Base-by-base conservation (phyloP, 805 yeast genomes). In the Candida maris region DNA sequence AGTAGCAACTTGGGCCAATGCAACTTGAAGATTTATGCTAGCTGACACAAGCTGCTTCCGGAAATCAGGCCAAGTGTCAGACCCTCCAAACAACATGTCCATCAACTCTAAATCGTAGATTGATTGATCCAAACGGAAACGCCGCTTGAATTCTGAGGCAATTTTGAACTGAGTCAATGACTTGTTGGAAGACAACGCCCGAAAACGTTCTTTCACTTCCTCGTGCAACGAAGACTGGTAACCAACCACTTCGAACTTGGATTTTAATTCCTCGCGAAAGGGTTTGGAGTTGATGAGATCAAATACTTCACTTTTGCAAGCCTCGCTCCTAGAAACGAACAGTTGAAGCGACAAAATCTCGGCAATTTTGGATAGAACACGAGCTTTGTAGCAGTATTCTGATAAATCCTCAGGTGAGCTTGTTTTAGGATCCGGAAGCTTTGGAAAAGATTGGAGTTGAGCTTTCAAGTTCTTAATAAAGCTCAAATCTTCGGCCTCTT, bases 271-370 rank as follows among this genome's bases (percentile, higher is more conserved):
- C 1, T 64, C 51, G 10, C 67, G 57, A 24, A 59, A 57, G 3
- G 33, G 30, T 4, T n/a, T 6, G 4, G 52, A 45, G 32, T 51
- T 57, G 17, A 58, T 30, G 6, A 43, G 14, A 7, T 36, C 20
- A 16, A 39, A 34, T 10, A 84, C 73, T 13, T 66, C 58, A 16
- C 59, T 51, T 34, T 63, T 66, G 28, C 71, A 65, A 13, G 52
- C 51, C 6, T 60, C 67, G 37, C 64, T 68, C 27, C 69, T 67
- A 4, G 79, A 71, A 4, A 79, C 79, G 61, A 77, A 84, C 15
- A 85, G 61, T 31, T 81, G 74, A 27, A 85, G 65, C 0, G 96
- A 87, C 34, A 87, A 65, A 7, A 87, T 77, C 50, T 85, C 93
- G 2, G 85, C 76, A 14, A 85, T 75, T 45, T 80, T 78, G 1